phyloP scores from a whole-genome alignment of 2,329 filamentous ascomycete species.

The Fusarium sp. region DNA sequence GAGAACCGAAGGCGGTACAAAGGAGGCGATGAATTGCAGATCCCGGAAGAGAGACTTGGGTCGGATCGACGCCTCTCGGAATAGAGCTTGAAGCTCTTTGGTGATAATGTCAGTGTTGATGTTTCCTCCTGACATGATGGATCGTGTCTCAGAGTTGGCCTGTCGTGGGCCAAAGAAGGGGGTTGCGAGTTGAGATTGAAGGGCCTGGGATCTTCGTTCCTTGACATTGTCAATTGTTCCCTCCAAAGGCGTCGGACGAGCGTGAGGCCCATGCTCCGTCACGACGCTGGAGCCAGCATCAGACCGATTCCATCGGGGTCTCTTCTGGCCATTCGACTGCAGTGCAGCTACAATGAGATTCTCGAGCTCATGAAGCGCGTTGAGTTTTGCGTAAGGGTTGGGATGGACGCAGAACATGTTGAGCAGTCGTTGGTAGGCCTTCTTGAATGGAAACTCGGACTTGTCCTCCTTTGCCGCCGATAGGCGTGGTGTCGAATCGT shows the following conservation, averaged over 20 bases:
- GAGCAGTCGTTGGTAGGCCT: constrained; percentile 84
- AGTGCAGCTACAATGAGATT: constrained; percentile 85
- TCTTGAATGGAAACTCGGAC: constrained; percentile 82
- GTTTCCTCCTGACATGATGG: constrained; percentile 64
- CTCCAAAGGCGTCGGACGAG: constrained; percentile 68
- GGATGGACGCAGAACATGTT: constrained; percentile 91
- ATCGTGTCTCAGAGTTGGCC: constrained; percentile 66
- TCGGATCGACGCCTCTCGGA: constrained; percentile 78
- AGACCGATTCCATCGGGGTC: constrained; percentile 55
- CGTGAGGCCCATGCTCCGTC: constrained; percentile 52
- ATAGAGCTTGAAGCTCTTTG: constrained; percentile 76
- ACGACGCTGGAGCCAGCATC: constrained; percentile 55
- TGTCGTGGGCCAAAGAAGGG: constrained; percentile 55
- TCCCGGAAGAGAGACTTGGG: constrained; percentile 87
- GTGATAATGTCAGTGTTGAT: constrained; percentile 77
- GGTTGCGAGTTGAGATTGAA: constrained; percentile 51
- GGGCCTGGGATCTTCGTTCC: constrained; percentile 74
- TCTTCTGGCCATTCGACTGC: constrained; percentile 53
- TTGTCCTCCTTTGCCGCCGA: constrained; percentile 47
- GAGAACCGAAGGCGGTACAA: constrained; percentile 73
- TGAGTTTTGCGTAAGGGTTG: constrained; percentile 89
- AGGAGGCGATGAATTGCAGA: constrained; percentile 80
- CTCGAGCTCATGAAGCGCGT: constrained; percentile 86
- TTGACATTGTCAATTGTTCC: constrained; percentile 80
- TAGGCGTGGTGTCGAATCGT: constrained; percentile 47